Base-by-base conservation (phyloP, 2,329 filamentous ascomycete genomes). In the Coleophoma crateriformis region DNA sequence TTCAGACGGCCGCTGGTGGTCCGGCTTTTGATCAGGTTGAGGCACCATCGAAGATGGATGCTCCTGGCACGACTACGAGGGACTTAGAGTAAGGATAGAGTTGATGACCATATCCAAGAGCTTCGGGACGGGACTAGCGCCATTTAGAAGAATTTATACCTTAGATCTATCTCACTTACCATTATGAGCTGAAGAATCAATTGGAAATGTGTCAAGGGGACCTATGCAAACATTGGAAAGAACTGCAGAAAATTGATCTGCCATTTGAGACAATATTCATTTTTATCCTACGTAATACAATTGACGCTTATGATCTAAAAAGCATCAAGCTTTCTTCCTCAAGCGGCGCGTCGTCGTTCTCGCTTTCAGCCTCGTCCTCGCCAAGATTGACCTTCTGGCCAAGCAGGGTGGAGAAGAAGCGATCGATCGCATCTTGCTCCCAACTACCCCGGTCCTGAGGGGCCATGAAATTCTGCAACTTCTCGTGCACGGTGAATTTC, bases 401-500 rank as follows among this genome's bases (percentile, higher is more conserved):
- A 55, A 92, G 81, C 55, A 91, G 67, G 22, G 85, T 86, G 13
- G 83, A 83, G 64, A 91, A 91, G 67, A 92, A 82, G 50, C 81
- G 70, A 60, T 94, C 88, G 51, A 90, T 82, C 49, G 91, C 90
- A 52, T 81, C 78, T 57, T 86, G 82, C 54, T 88, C 87, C 94
- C 94, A 99, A 14, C 68, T 70, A 3, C 86, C 78, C 47, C 88
- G 76, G 65, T 95, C 88, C 66, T 96, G 90, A 0, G 90, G 85
- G 11, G 91, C 91, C 90, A 96, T 96, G 64, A 97, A 97, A 68
- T 96, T 96, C 71, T 96, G 89, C 63, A 99, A 69, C 74, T 97
- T 97, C 73, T 97, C 92, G 64, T 97, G 91, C 42, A 96, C 90
- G 14, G 88, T 94, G 69, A 92, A 99, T 37, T 90, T 79, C 78